Evolutionary conservation across 805 yeast species (phyloP), one percentile per base, ranked within the genome.

Genomic region (Crinitomyces ghanaensis): DNA sequence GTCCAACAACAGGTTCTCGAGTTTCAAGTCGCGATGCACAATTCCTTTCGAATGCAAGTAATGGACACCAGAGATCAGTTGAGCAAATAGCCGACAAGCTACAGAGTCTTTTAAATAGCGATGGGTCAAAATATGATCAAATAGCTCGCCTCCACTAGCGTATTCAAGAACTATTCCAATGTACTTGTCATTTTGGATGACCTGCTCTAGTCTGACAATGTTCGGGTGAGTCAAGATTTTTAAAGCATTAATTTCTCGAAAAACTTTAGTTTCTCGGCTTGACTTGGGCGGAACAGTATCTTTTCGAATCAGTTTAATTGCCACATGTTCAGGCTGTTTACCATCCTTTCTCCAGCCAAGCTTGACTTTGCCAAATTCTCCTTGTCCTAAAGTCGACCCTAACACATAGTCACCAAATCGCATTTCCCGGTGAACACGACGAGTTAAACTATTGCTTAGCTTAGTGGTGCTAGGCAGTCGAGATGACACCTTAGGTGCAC

Each of bases 301-400:
- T 47, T 94, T 69, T 48, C 86, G 74, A 38, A 91, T 84, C 41
- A 91, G 71, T 52, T 91, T 91, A 48, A 91, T 85, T 30, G 98
- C 98, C 14, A 38, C 74, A 72, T 50, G 72, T 61, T 54, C 56
- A 18, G 57, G 57, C 35, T 34, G 46, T 20, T 48, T 44, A 13
- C 84, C 85, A 47, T 76, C 86, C 53, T 81, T 82, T 39, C 93
- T 68, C 96, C 96, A 88, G 9, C 96, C 97, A 15, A 91, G 65
- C 54, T 88, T 91, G 38, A 91, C 98, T 57, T 91, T 88, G 38
- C 98, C 98, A 57, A 91, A 91, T 53, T 91, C 98, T 31, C 98
- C 98, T 59, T 91, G 95, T 21, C 98, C 98, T 9, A 91, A 62
- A 1, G 98, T 88, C 9, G 93, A 77, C 2, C 97, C 98, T 5